Base-by-base conservation (phyloP, 441 rosid species). In the Daphne laureola region DNA sequence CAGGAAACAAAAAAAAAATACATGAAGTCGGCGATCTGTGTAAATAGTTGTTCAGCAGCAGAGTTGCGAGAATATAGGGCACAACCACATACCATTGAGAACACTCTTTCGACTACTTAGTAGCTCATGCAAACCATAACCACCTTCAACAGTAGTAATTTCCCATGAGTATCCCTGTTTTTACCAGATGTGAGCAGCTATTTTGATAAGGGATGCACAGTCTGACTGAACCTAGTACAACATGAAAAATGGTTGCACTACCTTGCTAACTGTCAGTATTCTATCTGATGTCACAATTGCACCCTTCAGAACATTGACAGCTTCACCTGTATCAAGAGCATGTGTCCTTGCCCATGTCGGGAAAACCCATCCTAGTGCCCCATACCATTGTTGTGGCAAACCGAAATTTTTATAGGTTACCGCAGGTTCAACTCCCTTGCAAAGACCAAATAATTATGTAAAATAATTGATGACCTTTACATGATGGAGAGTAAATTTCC, bases 261-360 rank as follows among this genome's bases (percentile, higher is more conserved):
- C 96, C 96, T 89, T 77, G 87, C 96, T 92, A 67, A 92, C 96
- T 17, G 98, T 86, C 54, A 89, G 71, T 65, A 92, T 74, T 48
- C 94, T 81, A 67, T 92, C 98, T 52, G 94, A 76, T 58, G 98
- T 84, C 46, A 92, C 96, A 55, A 92, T 73, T 60, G 96, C 96
- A 75, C 98, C 94, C 79, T 92, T 92, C 25, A 92, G 80, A 68
- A 92, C 65, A 78, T 86, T 92, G 64, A 92, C 95, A 2, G 98
- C 96, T 77, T 83, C 94, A 47, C 98, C 98, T 1, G 87, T 86
- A 79, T 92, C 98, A n/a, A 92, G 97, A 50, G 98, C 96, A 74
- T 92, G 98, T 12, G 97, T 73, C 78, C 98, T 84, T 47, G 96
- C 98, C 96, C 96, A 86, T 7, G 82, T 84, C 7, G 98, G 98